Percentiles rank a stretch among this genome's conserved stretches.
These are phyloP conservation scores for Mycogone perniciosa DNA, from an alignment of 2,329 filamentous ascomycete species.

Conservation along the genomic window DNA sequence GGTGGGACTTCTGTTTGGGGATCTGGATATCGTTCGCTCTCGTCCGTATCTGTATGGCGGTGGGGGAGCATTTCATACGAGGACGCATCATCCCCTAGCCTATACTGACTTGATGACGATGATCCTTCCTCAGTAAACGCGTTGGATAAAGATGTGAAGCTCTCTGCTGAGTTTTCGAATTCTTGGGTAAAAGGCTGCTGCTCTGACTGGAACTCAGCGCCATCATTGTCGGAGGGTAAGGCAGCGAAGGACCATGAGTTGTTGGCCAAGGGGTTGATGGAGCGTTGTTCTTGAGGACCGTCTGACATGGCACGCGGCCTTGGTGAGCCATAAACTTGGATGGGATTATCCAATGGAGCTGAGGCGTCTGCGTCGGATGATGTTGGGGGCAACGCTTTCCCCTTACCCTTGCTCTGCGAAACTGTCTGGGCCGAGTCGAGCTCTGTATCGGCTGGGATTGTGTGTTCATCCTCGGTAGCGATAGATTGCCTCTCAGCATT, in stretches of 20 bases:
- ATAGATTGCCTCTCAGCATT: not conserved
- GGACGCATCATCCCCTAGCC: not conserved
- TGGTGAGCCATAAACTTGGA: slow-evolving; percentile 18
- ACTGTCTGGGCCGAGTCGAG: not conserved
- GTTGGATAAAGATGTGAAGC: not conserved
- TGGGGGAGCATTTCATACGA: not conserved
- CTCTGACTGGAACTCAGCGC: not conserved
- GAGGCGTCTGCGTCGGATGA: slow-evolving; percentile 9
- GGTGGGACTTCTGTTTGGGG: slow-evolving; percentile 4
- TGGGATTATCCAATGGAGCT: slow-evolving; percentile 10
- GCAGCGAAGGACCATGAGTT: slow-evolving; percentile 55
- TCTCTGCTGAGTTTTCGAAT: not conserved
- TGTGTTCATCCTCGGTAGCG: not conserved
- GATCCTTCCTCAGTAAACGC: not conserved
- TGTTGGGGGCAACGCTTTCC: slow-evolving; percentile 14
- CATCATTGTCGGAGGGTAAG: slow-evolving; percentile 23
- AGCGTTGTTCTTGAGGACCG: slow-evolving; percentile 40
- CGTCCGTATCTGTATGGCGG: not conserved
- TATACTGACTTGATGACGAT: not conserved
- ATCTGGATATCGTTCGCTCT: not conserved
- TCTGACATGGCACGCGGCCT: slow-evolving; percentile 53
- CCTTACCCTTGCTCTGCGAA: slow-evolving; percentile 22
- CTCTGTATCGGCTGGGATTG: not conserved
- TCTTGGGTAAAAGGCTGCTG: not conserved
- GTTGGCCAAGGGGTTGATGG: slow-evolving; percentile 48